A percentile compares a stretch with the other conserved stretches of the same genome.
phyloP scores from a whole-genome alignment of 306 rosid genomes.

The Lithocarpus polystachyus region DNA sequence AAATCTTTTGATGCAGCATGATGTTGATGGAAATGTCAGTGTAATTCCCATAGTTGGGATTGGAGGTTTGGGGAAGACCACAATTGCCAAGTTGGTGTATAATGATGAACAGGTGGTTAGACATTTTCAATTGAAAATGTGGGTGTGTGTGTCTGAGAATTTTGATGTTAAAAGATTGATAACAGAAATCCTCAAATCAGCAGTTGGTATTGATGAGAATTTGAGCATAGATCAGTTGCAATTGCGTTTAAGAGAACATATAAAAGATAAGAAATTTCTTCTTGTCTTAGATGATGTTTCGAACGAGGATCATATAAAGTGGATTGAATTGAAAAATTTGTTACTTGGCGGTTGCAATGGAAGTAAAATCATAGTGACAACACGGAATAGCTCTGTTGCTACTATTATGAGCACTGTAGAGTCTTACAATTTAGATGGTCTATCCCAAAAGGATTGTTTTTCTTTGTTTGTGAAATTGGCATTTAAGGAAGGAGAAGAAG shows the following conservation, averaged over 20 bases:
- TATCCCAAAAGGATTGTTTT: rapidly evolving
- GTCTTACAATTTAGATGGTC: rapidly evolving
- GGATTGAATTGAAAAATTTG: no score
- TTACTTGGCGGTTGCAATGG: rapidly evolving
- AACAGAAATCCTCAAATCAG: no score
- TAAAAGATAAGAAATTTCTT: rapidly evolving
- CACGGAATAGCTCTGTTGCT: rapidly evolving
- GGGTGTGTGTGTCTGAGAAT: no score
- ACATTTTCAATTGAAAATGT: no score
- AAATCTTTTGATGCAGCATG: rapidly evolving
- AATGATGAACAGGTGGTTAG: rapidly evolving
- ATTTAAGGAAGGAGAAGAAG: rapidly evolving
- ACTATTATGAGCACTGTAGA: rapidly evolving
- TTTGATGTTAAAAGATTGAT: rapidly evolving
- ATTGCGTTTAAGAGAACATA: rapidly evolving
- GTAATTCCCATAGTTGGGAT: no score
- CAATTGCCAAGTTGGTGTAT: no score
- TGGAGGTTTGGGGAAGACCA: no score
- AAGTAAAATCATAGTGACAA: no score
- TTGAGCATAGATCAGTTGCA: rapidly evolving
- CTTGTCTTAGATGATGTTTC: no score
- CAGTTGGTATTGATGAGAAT: rapidly evolving
- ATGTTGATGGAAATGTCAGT: no score
- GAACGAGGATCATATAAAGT: rapidly evolving
- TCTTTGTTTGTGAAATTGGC: no score